A percentile compares a stretch with the other conserved stretches of the same genome.
Evolutionary conservation across 2,329 filamentous ascomycete species (phyloP).

Genomic region (Penicillium brasilianum): DNA sequence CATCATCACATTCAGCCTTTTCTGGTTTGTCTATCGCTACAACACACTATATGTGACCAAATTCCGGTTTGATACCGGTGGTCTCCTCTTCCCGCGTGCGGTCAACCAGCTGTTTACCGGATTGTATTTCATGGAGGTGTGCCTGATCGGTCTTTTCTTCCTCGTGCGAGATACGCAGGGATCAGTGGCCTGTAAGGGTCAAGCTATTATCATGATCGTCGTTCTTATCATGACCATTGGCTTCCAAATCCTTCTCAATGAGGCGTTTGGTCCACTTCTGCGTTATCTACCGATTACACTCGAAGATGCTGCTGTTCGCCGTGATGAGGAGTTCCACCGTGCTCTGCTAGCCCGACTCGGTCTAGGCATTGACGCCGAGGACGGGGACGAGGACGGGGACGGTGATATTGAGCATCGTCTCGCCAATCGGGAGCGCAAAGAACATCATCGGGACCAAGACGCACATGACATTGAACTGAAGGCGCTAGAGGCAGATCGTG

Average conservation of each 20-base stretch:
- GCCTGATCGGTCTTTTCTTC: slow-evolving; percentile 88
- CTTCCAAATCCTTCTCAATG: slow-evolving; percentile 82
- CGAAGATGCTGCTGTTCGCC: slow-evolving; percentile 90
- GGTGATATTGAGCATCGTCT: slow-evolving; percentile 52
- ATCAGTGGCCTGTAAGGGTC: slow-evolving; percentile 67
- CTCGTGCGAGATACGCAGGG: slow-evolving; percentile 65
- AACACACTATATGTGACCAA: slow-evolving; percentile 94
- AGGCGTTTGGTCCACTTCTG: slow-evolving; percentile 82
- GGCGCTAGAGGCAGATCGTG: slow-evolving; percentile 38
- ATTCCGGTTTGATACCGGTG: slow-evolving; percentile 88
- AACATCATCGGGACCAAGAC: slow-evolving; percentile 43
- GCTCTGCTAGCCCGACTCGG: slow-evolving; percentile 75
- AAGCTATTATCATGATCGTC: slow-evolving; percentile 85
- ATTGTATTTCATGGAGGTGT: slow-evolving; percentile 92
- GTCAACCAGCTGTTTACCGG: slow-evolving; percentile 97
- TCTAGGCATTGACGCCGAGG: slow-evolving; percentile 59
- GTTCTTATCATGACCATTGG: slow-evolving; percentile 70
- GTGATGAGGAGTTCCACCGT: slow-evolving; percentile 85
- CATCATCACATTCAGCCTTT: slow-evolving; percentile 84
- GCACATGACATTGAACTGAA: slow-evolving; percentile 58
- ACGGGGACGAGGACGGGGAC: slow-evolving; percentile 55
- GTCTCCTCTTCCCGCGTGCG: slow-evolving; percentile 85
- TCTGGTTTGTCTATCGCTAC: slow-evolving; percentile 97
- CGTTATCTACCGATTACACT: slow-evolving; percentile 91
- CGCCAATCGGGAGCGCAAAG: slow-evolving; percentile 50